A percentile compares a stretch with the other conserved stretches of the same genome.
Conservation (phyloP, 768 basidiomycete genomes). For the Mycena alexandri region DNA sequence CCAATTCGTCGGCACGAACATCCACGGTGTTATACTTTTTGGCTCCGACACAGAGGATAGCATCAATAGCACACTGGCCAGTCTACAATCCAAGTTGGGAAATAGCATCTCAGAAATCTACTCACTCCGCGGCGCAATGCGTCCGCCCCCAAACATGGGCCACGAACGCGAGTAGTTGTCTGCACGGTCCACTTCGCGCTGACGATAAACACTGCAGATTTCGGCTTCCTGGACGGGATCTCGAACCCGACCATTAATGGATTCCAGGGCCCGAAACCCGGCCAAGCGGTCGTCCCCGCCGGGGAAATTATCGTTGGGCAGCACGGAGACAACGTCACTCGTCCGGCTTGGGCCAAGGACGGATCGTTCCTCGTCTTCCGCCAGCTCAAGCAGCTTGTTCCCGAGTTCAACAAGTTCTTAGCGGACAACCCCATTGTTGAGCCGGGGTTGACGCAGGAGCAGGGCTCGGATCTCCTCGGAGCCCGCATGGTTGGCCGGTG, state of each 20-base stretch:
- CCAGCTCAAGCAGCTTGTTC: slow-evolving; percentile 49
- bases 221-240: slow-evolving; percentile 41
- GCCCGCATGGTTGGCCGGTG: no score
- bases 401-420: slow-evolving; percentile 41
- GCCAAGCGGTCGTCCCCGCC: slow-evolving; percentile 28
- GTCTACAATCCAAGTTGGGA: slow-evolving; percentile 27
- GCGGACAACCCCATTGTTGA: slow-evolving; percentile 2
- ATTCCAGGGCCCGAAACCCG: slow-evolving; percentile 32
- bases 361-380: slow-evolving; percentile 51
- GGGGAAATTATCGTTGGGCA: slow-evolving; percentile 43
- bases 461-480: slow-evolving; percentile 6
- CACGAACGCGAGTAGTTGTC: slow-evolving; percentile 45
- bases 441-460: background rate
- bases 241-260: slow-evolving; percentile 31
- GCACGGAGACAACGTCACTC: slow-evolving; percentile 34
- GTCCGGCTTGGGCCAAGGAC: slow-evolving; percentile 43
- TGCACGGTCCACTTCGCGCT: slow-evolving; percentile 1
- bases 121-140: slow-evolving; percentile 36
- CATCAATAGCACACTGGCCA: background rate
- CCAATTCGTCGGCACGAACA: slow-evolving; percentile 8
- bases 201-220: slow-evolving; percentile 18
- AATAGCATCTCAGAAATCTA: slow-evolving; percentile 30
- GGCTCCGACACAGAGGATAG: slow-evolving; percentile 2
- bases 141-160: slow-evolving; percentile 37
- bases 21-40: slow-evolving; percentile 12